These are phyloP conservation scores for Anisodus acutangulus DNA, from an alignment of 257 asterid species.

Conservation along the genomic window DNA sequence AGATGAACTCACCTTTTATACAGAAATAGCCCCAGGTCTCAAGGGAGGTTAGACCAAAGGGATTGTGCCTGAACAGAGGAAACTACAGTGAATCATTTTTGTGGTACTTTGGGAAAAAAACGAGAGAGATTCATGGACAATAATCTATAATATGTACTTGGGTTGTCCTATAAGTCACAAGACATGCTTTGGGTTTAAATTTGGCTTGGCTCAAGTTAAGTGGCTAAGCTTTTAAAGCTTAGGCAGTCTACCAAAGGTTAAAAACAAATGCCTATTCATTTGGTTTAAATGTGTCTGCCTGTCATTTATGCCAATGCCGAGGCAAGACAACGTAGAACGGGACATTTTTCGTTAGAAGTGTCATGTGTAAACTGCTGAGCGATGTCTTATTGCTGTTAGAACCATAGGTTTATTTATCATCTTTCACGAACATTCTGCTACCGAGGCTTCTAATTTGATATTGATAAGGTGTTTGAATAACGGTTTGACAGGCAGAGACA, in stretches of 20 bases:
- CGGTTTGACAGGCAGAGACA: conserved; percentile 73
- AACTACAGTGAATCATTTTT: background rate
- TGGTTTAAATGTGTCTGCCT: background rate
- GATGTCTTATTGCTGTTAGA: background rate
- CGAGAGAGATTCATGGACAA: background rate
- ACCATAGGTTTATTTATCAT: background rate
- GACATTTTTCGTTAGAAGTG: background rate
- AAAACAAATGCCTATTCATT: background rate
- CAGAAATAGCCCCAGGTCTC: background rate
- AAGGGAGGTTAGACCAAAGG: background rate
- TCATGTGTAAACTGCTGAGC: background rate
- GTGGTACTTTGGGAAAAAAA: background rate
- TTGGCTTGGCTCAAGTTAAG: background rate
- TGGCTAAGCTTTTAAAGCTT: background rate
- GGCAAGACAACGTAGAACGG: background rate
- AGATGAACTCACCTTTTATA: background rate
- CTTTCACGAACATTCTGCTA: background rate
- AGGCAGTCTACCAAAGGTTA: background rate
- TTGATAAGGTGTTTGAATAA: conserved; percentile 11
- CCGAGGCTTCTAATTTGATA: background rate
- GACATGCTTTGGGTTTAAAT: background rate
- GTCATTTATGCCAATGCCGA: background rate
- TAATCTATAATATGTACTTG: background rate
- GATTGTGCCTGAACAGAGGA: conserved; percentile 1
- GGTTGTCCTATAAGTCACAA: background rate